Base-by-base conservation (phyloP, 1,284 basidiomycete species). In the Blastosporella zonata region DNA sequence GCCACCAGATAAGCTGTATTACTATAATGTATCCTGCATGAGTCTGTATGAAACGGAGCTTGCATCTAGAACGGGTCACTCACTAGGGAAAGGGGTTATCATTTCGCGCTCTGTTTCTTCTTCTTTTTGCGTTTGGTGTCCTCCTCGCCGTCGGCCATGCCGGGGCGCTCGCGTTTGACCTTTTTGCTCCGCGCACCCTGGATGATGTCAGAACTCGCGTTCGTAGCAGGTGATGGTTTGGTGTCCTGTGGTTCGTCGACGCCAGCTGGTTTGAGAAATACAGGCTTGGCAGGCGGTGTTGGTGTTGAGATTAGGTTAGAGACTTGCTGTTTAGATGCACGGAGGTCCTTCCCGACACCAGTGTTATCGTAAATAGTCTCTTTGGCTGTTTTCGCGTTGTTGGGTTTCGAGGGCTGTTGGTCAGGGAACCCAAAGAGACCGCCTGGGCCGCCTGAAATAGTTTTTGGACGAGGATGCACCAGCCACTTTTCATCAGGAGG, bases 231-330 rank as follows among this genome's bases (percentile, higher is more conserved):
- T 17, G 41, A 34, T 10, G 52, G 31, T 43, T 54, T 52, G 20
- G 45, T 43, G 17, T 52, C 42, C 44, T 54, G 55, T 43, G 79
- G 78, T 23, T 70, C 75, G 53, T 82, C 79, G 17, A 83, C 72
- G 21, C 78, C 79, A 33, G 72, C 67, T 28, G 80, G 80, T 57
- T 79, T 82, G 50, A 80, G 54, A 59, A 82, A 82, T 5, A 42
- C 55, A 34, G 55, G 37, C 43, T 55, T 47, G n/a, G 46, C 23
- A 22, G 43, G 21, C n/a, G 49, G 13, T 27, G 38, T 29, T 34
- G 56, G 21, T 15, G 15, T 9, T 23, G 34, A 12, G 7, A 13
- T 12, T 20, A 36, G 23, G 27, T 18, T 22, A 5, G 41, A 34
- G n/a, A 20, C 9, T 8, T 37, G 31, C 10, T 17, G 38, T 34